Percentiles rank a stretch among this genome's conserved stretches.
phyloP scores from a whole-genome alignment of 176 grass and related monocot species.

The Olyra latifolia region DNA sequence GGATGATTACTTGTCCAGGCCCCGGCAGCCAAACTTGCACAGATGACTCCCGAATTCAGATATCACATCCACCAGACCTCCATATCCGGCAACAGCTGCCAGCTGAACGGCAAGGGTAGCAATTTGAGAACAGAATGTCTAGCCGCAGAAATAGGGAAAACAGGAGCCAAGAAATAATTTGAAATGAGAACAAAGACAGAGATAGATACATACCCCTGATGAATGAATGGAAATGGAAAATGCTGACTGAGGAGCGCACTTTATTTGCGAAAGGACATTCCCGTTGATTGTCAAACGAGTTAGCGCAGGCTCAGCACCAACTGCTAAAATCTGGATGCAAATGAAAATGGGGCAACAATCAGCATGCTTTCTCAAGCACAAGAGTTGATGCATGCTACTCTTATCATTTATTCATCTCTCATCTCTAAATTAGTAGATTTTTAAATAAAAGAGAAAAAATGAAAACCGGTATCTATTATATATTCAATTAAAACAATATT shows the following conservation, averaged over 20 bases:
- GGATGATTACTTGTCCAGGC: slow-evolving; percentile 41
- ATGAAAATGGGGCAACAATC: neutral
- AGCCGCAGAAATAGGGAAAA: neutral
- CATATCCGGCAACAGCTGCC: slow-evolving; percentile 67
- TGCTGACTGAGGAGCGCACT: slow-evolving; percentile 77
- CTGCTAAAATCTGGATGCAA: slow-evolving; percentile 65
- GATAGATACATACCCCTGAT: slow-evolving; percentile 62
- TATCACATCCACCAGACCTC: slow-evolving; percentile 81
- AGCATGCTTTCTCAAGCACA: slow-evolving; percentile 17
- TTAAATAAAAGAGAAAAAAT: neutral
- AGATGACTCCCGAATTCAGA: slow-evolving; percentile 91
- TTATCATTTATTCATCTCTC: neutral
- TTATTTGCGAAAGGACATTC: slow-evolving; percentile 78
- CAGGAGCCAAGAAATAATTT: neutral
- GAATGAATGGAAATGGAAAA: slow-evolving; percentile 85
- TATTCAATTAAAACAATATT: neutral
- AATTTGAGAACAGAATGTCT: neutral
- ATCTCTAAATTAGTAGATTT: slow-evolving; percentile 1
- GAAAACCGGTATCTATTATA: neutral
- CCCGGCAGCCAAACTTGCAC: slow-evolving; percentile 63
- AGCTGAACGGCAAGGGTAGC: slow-evolving; percentile 38
- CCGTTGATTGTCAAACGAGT: slow-evolving; percentile 72
- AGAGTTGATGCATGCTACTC: slow-evolving; percentile 2
- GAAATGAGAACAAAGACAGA: neutral
- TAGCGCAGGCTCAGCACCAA: slow-evolving; percentile 77